These are phyloP conservation scores for Epichloe glyceriae DNA, from an alignment of 2,329 filamentous ascomycete species.

Conservation along the genomic window DNA sequence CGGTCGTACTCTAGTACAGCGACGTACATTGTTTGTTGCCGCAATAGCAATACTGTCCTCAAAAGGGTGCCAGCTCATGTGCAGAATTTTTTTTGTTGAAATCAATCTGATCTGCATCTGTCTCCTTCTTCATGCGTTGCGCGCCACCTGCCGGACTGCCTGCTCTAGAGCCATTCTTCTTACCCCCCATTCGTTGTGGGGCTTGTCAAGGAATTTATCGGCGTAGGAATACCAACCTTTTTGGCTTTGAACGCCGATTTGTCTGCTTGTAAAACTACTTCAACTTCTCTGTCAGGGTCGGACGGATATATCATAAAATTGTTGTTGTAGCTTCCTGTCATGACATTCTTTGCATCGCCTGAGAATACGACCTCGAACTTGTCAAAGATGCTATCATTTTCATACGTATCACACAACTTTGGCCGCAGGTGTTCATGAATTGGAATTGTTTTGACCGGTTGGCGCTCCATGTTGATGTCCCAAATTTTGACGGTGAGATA, in stretches of 20 bases:
- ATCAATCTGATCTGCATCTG: conserved; percentile 97
- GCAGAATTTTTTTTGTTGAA: conserved; percentile 99
- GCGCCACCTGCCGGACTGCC: conserved; percentile 69
- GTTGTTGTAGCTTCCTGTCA: conserved; percentile 99
- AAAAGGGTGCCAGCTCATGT: conserved; percentile 99
- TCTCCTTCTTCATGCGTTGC: conserved; percentile 96
- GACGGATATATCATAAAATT: conserved; percentile 99
- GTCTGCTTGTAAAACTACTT: conserved; percentile 93
- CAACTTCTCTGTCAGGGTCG: conserved; percentile 88
- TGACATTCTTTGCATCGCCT: conserved; percentile 94
- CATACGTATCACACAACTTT: conserved; percentile 91
- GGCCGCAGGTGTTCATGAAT: conserved; percentile 96
- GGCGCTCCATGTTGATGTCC: conserved; percentile 98
- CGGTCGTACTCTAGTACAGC: background rate
- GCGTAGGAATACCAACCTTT: conserved; percentile 95
- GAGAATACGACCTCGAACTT: conserved; percentile 99
- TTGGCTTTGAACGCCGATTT: conserved; percentile 99
- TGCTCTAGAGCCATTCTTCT: conserved; percentile 80
- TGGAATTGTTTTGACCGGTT: conserved; percentile 95
- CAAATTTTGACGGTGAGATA: conserved; percentile 99
- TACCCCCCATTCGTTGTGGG: conserved; percentile 60
- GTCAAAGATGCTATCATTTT: conserved; percentile 99
- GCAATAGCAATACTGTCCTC: conserved; percentile 99
- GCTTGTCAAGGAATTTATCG: conserved; percentile 75
- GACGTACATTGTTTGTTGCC: conserved; percentile 93